Base-by-base conservation (phyloP, 169 alveolate genomes). In the Cryptosporidium ubiquitum region DNA sequence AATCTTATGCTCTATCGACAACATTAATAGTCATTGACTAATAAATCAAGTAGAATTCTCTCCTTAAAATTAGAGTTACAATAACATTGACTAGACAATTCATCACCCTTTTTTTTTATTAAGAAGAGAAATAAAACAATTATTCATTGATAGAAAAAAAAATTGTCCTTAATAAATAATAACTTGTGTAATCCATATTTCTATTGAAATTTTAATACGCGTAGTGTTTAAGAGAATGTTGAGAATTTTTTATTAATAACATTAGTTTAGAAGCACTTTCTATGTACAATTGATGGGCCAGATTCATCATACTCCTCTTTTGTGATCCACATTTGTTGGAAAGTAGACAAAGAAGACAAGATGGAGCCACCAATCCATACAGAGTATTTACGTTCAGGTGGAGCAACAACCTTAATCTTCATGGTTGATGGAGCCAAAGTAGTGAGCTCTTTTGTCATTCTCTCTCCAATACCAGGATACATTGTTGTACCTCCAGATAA, bases 291-390 rank as follows among this genome's bases (percentile, higher is more conserved):
- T 79, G 97, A 94, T 9, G 99, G 99, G 18, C 99, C 99, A 9
- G 98, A 91, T 91, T 98, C 99, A 39, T 98, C 99, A 85, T 98
- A 98, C 92, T 98, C 99, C 68, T 96, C 98, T 94, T 97, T 97
- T 58, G 99, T 96, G 91, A 98, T 97, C 99, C 99, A 98, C 99
- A 97, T 97, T 89, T 96, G 98, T 92, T 98, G 98, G 96, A 98
- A 98, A 42, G 99, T 97, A 52, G 98, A 95, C 40, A 97, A 93
- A 23, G 99, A 95, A 16, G 99, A 96, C 31, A 97, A 95, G 69
- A 98, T 98, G 26, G 99, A 97, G 5, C 99, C 99, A 47, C 99
- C 99, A 58, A 97, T 96, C 99, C 99, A 98, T 68, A 97, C 99
- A 26, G 99, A 96, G 94, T 96, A 97, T 93, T 98, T 97, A 84